Evolutionary conservation across 73 alveolate species (phyloP).

Genomic region (Paramecium bursaria): DNA sequence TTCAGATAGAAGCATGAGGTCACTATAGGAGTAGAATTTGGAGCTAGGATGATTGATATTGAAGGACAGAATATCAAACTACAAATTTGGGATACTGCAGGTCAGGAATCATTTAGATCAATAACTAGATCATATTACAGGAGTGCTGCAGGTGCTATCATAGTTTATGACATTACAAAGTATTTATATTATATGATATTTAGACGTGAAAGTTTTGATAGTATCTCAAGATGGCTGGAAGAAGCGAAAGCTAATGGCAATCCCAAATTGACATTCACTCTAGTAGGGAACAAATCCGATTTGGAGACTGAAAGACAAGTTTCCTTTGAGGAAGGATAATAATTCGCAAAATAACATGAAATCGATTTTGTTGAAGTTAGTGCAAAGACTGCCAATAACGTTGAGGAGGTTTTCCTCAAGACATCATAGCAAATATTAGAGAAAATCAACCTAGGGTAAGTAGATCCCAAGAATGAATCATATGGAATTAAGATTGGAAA

Average conservation of each 20-base stretch:
- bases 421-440: constrained; percentile 64
- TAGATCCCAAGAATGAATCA: constrained; percentile 69
- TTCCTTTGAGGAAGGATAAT: constrained; percentile 77
- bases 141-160: constrained; percentile 92
- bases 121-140: constrained; percentile 92
- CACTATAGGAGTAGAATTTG: constrained; percentile 96
- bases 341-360: constrained; percentile 71
- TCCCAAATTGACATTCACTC: constrained; percentile 83
- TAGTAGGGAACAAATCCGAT: constrained; percentile 94
- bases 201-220: constrained; percentile 81
- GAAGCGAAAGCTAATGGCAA: constrained; percentile 91
- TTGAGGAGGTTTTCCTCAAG: constrained; percentile 70
- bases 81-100: constrained; percentile 98
- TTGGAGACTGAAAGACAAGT: constrained; percentile 76
- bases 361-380: constrained; percentile 75
- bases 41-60: constrained; percentile 85
- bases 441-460: constrained; percentile 51
- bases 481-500: constrained; percentile 69
- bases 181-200: not conserved
- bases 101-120: constrained; percentile 90
- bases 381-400: constrained; percentile 78
- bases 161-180: constrained; percentile 93
- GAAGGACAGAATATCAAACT: constrained; percentile 80
- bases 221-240: constrained; percentile 85
- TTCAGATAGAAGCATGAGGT: constrained; percentile 90